These are phyloP conservation scores for Scleroderma citrinum DNA, from an alignment of 768 basidiomycete genomes.

Conservation along the genomic window DNA sequence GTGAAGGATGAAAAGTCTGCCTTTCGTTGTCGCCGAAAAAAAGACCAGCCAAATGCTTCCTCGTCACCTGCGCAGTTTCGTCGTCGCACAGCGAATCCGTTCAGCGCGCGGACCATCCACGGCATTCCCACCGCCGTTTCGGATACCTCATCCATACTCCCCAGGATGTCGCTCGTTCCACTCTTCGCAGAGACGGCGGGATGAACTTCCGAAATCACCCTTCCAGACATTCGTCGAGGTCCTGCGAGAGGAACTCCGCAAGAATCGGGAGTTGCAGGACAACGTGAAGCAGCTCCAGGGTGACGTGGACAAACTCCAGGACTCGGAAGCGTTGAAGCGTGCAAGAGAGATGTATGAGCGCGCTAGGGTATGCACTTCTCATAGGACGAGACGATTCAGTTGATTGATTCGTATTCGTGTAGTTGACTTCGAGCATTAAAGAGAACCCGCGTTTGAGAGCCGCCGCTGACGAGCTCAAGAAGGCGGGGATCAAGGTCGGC, in stretches of 20 bases:
- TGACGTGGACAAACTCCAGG: constrained; percentile 95
- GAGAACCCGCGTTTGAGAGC: constrained; percentile 90
- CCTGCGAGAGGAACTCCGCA: constrained; percentile 84
- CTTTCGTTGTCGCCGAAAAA: not conserved
- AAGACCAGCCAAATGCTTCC: constrained; percentile 34
- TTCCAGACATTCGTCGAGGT: constrained; percentile 97
- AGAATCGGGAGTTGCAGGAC: constrained; percentile 92
- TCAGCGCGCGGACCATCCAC: constrained; percentile 10
- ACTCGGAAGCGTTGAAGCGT: constrained; percentile 91
- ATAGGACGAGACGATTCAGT: too few relatives aligned
- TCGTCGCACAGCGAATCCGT: constrained; percentile 25
- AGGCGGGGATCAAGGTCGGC: constrained; percentile 83
- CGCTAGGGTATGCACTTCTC: constrained; percentile 65
- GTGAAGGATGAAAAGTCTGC: not conserved
- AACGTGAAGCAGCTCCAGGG: constrained; percentile 97
- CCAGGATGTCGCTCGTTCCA: constrained; percentile 43
- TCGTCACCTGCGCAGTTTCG: constrained; percentile 39
- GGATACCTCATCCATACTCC: constrained; percentile 18
- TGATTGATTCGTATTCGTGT: constrained; percentile 7
- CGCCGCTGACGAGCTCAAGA: constrained; percentile 89
- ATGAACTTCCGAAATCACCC: constrained; percentile 82
- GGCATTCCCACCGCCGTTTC: constrained; percentile 22
- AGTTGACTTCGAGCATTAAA: constrained; percentile 92
- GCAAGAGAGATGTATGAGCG: constrained; percentile 91
- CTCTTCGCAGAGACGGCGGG: constrained; percentile 52